A percentile compares a stretch with the other conserved stretches of the same genome.
phyloP scores from a whole-genome alignment of 139 green algal genomes.

The Dunaliella primolecta region DNA sequence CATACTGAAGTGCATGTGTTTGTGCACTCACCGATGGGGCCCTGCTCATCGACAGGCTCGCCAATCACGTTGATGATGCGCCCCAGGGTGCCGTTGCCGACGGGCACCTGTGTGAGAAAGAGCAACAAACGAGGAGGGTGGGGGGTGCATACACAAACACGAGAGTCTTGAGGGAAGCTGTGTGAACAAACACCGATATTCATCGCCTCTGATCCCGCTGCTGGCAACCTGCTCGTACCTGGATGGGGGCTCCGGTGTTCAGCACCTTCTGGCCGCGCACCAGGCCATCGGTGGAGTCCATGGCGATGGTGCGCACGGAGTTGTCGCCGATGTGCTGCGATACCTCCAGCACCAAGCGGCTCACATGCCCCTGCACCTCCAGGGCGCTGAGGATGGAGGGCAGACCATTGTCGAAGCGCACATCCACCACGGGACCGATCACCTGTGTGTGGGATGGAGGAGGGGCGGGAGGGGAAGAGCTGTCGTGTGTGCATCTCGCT shows the following conservation, averaged over 20 bases:
- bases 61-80: constrained; percentile 99
- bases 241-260: constrained; percentile 93
- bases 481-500: neutral
- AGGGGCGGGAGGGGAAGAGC: neutral
- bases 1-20: neutral
- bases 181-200: too few relatives aligned
- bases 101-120: constrained; percentile 73
- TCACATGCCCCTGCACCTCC: constrained; percentile 81
- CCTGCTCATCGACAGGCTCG: constrained; percentile 96
- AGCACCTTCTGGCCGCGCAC: constrained; percentile 87
- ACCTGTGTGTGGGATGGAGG: neutral
- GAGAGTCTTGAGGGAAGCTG: neutral
- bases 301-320: constrained; percentile 96
- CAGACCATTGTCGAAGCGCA: constrained; percentile 88
- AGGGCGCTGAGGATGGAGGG: constrained; percentile 88
- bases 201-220: too few relatives aligned
- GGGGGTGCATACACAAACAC: neutral
- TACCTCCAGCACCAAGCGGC: constrained; percentile 96
- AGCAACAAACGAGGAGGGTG: neutral
- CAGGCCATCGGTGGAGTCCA: constrained; percentile 97
- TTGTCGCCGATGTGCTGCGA: constrained; percentile 97
- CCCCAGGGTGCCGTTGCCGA: constrained; percentile 93
- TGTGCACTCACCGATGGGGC: constrained; percentile 78
- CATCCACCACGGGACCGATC: constrained; percentile 19
- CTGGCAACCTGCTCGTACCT: constrained; percentile 50